These are phyloP conservation scores for Kodamaea kakaduensis DNA, from an alignment of 805 yeast genomes.

Conservation along the genomic window DNA sequence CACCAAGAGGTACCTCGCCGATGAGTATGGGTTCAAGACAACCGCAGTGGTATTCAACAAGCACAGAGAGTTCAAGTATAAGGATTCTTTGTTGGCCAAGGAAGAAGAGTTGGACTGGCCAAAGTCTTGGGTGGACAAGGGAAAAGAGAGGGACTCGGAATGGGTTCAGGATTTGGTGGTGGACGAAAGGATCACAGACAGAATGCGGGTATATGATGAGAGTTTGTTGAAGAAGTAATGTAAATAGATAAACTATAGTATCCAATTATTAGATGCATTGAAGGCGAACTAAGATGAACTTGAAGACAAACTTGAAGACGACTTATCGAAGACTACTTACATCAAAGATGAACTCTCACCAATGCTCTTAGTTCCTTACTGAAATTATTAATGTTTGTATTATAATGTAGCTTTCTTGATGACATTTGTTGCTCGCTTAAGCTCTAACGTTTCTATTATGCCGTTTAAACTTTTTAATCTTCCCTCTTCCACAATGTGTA, in stretches of 20 bases:
- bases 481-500: constrained; percentile 59
- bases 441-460: no score
- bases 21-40: constrained; percentile 54
- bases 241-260: constrained; percentile 7
- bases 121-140: constrained; percentile 70
- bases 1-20: constrained; percentile 67
- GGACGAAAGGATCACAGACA: constrained; percentile 61
- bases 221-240: constrained; percentile 6
- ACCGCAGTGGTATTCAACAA: constrained; percentile 50
- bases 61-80: constrained; percentile 49
- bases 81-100: constrained; percentile 40
- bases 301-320: neutral
- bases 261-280: no score
- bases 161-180: constrained; percentile 76
- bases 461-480: neutral
- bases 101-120: constrained; percentile 90
- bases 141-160: constrained; percentile 72
- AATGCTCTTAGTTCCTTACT: no score
- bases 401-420: neutral
- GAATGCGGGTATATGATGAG: constrained; percentile 46
- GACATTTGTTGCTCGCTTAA: no score
- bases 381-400: no score
- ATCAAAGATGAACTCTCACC: no score
- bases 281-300: no score
- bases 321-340: neutral